A percentile compares a stretch with the other conserved stretches of the same genome.
Conservation (phyloP, 805 yeast genomes). For the Candida endomychidarum region DNA sequence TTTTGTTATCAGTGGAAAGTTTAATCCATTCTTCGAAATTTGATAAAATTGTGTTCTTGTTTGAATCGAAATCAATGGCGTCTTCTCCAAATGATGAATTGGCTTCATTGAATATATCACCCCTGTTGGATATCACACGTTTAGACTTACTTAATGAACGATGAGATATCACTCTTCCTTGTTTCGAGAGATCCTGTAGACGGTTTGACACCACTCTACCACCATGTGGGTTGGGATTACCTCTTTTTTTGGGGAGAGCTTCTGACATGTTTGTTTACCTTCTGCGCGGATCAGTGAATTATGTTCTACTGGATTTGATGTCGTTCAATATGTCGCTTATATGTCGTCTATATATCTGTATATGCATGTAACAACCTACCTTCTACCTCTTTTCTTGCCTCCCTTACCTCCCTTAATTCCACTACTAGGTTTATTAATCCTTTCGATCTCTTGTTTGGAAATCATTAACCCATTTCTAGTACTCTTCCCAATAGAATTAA, state of each 20-base stretch:
- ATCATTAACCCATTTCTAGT: conserved; percentile 79
- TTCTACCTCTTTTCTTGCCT: too few species aligned
- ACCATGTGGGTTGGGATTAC: conserved; percentile 14
- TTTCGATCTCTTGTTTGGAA: conserved; percentile 64
- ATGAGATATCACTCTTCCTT: conserved; percentile 30
- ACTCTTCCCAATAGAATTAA: conserved; percentile 70
- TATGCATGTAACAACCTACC: too few species aligned
- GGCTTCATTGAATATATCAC: conserved; percentile 22
- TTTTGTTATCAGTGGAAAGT: conserved; percentile 47
- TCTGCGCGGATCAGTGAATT: conserved; percentile 7
- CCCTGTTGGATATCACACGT: conserved; percentile 18
- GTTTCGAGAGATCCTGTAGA: conserved; percentile 28
- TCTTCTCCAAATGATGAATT: conserved; percentile 32
- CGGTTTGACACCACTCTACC: conserved; percentile 17
- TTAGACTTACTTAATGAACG: conserved; percentile 20
- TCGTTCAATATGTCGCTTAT: too few species aligned
- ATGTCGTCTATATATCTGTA: conserved; percentile 1
- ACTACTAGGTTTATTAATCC: conserved; percentile 22
- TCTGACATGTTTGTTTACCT: conserved; percentile 15
- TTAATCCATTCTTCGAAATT: conserved; percentile 53
- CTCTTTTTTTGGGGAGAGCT: conserved; percentile 28
- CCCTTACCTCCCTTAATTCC: not conserved
- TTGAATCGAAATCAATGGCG: conserved; percentile 43
- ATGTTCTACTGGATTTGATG: too few species aligned
- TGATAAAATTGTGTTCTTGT: conserved; percentile 41